These are phyloP conservation scores for Citrullus colocynthis DNA, from an alignment of 306 rosid genomes.

Conservation along the genomic window DNA sequence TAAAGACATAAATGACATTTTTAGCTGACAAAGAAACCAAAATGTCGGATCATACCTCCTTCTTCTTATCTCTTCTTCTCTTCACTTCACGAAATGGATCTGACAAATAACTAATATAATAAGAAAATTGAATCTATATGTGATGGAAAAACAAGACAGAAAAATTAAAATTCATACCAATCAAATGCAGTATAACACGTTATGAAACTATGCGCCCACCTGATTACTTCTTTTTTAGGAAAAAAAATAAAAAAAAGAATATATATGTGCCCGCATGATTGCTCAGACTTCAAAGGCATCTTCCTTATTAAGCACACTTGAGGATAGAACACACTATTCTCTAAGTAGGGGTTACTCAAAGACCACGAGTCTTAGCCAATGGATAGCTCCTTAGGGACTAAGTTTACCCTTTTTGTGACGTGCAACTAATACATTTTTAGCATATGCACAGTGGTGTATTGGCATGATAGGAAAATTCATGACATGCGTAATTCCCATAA, in stretches of 20 bases:
- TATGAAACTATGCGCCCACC: background rate
- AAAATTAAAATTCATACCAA: background rate
- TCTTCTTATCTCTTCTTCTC: slow-evolving; percentile 85
- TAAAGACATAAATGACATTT: background rate
- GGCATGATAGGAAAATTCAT: background rate
- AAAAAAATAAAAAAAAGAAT: no score
- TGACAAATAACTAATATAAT: slow-evolving; percentile 14
- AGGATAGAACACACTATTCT: background rate
- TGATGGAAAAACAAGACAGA: background rate
- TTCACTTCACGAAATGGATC: slow-evolving; percentile 92
- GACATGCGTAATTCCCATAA: no score
- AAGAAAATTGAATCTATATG: background rate
- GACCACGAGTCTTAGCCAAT: background rate
- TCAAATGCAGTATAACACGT: background rate
- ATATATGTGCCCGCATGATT: background rate
- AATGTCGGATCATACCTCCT: slow-evolving; percentile 38
- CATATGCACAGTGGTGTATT: background rate
- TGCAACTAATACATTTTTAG: background rate
- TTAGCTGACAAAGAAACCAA: background rate
- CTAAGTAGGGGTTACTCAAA: background rate
- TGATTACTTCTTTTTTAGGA: no score
- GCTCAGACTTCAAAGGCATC: background rate
- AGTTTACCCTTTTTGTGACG: background rate
- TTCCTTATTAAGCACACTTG: background rate
- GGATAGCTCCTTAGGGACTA: background rate